These are phyloP conservation scores for Puccinia triticina DNA, from an alignment of 1,284 basidiomycete species.

Conservation along the genomic window DNA sequence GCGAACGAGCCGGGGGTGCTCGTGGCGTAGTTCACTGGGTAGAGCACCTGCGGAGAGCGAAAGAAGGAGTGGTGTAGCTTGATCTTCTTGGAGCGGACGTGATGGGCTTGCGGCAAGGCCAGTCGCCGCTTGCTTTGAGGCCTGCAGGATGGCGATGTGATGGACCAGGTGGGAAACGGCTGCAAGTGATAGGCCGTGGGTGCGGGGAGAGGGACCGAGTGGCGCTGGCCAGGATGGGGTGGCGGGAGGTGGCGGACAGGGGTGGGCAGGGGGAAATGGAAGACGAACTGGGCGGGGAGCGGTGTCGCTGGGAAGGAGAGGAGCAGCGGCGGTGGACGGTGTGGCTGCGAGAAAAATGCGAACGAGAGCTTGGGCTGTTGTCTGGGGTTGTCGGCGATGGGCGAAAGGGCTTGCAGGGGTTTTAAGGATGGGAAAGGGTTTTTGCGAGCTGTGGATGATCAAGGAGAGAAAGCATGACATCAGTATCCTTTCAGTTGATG, in stretches of 20 bases:
- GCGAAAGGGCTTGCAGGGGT: not conserved
- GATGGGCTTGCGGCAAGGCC: not conserved
- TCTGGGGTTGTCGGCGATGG: not conserved
- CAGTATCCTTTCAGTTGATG: no score
- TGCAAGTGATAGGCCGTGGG: not conserved
- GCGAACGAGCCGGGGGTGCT: not conserved
- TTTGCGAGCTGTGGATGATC: not conserved
- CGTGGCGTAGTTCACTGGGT: not conserved
- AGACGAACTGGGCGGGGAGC: not conserved
- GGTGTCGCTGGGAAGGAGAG: slow-evolving; percentile 11
- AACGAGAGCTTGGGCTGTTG: not conserved
- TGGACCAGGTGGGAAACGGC: not conserved
- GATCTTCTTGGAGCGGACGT: slow-evolving; percentile 14
- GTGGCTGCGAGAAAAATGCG: not conserved
- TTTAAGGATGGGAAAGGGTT: not conserved
- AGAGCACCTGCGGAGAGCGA: slow-evolving; percentile 17
- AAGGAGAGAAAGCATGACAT: no score
- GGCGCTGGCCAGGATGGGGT: slow-evolving; percentile 25
- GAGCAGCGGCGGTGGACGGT: not conserved
- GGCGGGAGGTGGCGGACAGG: slow-evolving; percentile 30
- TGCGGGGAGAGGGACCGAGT: not conserved
- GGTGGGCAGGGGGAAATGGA: slow-evolving; percentile 19
- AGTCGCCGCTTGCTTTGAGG: not conserved
- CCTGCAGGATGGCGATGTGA: not conserved
- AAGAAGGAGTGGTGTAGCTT: slow-evolving; percentile 18